Base-by-base conservation (phyloP, 2,329 filamentous ascomycete genomes). In the Blastomyces gilchristii region DNA sequence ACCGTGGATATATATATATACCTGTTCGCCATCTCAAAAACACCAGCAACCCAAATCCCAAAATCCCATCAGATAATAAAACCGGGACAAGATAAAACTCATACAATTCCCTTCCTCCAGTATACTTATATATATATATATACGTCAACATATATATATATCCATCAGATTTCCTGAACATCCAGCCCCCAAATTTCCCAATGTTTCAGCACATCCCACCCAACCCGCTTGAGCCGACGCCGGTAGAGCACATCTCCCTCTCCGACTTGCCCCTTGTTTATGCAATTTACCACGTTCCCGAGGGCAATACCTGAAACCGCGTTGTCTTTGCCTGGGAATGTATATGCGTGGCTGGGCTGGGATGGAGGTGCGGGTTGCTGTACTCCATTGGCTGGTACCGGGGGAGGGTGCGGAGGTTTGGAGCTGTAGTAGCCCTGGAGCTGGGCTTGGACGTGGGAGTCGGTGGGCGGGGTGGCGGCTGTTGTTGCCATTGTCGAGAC, bases 101-200 rank as follows among this genome's bases (percentile, higher is more conserved):
- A 49, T 22, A 25, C 45, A 11, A 37, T 49, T 25, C n/a, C 18
- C 45, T 49, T 25, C 45, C 12, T 1, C 3, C 9, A 7, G 9
- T 37, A 7, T 9, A 25, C 28, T 2, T 37, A 37, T 43, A 43
- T 7, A 43, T 6, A 41, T n/a, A 28, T 16, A 22, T 22, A 22
- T 16, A 37, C 34, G 9, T 37, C 8, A 37, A 25, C 28, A 31
- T 37, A 37, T 43, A 43, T 7, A 43, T 6, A 41, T n/a, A 28
- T 16, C 25, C 7, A 28, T 47, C 43, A 74, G 62, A 74, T 68
- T 58, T 78, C 76, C 67, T 75, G 72, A 7, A 72, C 68, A 67
- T 79, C 77, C 65, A 78, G 67, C 8, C 71, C 73, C 76, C 76
- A 79, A 22, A 79, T 75, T 63, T 78, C 77, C 72, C 76, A 78